A percentile compares a stretch with the other conserved stretches of the same genome.
Evolutionary conservation across 495 filamentous ascomycete species (phyloP).

Genomic region (Aspergillus incahuasiensis): DNA sequence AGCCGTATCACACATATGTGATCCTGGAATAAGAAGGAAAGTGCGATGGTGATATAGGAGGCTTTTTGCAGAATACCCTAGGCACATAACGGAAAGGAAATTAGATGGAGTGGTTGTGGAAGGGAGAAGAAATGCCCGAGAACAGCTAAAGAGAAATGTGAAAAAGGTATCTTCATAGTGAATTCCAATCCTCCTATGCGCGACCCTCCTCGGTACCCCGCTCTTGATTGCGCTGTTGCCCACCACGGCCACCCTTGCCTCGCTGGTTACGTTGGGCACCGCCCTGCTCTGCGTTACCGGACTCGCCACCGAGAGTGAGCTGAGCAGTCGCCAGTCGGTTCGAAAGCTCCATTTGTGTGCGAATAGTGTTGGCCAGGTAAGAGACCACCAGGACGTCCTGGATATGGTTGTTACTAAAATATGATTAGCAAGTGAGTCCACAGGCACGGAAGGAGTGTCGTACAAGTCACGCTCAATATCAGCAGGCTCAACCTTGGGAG

Average conservation of each 20-base stretch:
- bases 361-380: constrained; percentile 96
- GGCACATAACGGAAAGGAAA: constrained; percentile 6
- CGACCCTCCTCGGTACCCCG: constrained; percentile 36
- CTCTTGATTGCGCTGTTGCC: constrained; percentile 36
- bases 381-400: constrained; percentile 96
- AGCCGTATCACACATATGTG: background rate
- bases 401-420: constrained; percentile 85
- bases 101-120: constrained; percentile 11
- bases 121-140: constrained; percentile 13
- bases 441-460: constrained; percentile 22
- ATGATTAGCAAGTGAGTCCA: constrained; percentile 41
- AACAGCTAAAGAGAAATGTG: constrained; percentile 20
- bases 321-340: constrained; percentile 86
- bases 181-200: constrained; percentile 29
- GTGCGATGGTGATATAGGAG: background rate
- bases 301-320: constrained; percentile 57
- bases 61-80: constrained; percentile 5
- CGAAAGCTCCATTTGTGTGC: constrained; percentile 96
- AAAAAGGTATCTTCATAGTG: constrained; percentile 21
- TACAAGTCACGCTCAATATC: constrained; percentile 94
- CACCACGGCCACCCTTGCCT: constrained; percentile 47
- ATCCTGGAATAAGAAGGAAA: background rate
- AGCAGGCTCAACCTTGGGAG: constrained; percentile 84
- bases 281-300: constrained; percentile 31
- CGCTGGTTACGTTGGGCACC: constrained; percentile 39